phyloP scores from a whole-genome alignment of 495 filamentous ascomycete genomes.

The Astrocystis sublimbata region DNA sequence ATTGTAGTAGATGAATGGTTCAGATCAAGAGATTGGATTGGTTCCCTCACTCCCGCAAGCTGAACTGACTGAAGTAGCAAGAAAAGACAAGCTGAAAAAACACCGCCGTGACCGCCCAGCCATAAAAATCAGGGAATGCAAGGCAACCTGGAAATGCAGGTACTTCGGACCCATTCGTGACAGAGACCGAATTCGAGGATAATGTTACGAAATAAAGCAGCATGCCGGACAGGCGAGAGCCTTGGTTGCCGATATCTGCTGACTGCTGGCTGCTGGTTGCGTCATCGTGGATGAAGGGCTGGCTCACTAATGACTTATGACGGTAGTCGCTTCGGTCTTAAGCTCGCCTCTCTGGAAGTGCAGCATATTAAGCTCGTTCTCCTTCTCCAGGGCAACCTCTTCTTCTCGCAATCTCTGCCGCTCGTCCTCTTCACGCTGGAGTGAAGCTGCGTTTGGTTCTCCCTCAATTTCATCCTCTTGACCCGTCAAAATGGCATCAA shows the following conservation, averaged over 20 bases:
- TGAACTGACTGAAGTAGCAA: not conserved
- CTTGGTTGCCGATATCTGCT: not conserved
- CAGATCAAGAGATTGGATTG: too few relatives aligned
- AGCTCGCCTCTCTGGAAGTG: slow-evolving; percentile 31
- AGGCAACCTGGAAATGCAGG: slow-evolving; percentile 19
- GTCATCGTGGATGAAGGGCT: not conserved
- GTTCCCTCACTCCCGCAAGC: slow-evolving; percentile 4
- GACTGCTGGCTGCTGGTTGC: not conserved
- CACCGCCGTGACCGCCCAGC: not conserved
- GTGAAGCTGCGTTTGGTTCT: slow-evolving; percentile 44
- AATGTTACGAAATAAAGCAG: slow-evolving; percentile 7
- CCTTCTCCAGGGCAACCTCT: slow-evolving; percentile 32
- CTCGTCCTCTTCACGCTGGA: slow-evolving; percentile 45
- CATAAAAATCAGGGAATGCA: slow-evolving; percentile 7
- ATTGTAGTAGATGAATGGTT: too few relatives aligned
- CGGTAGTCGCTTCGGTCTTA: slow-evolving; percentile 18
- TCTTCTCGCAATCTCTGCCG: slow-evolving; percentile 30
- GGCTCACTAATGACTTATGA: slow-evolving; percentile 16
- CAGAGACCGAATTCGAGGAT: not conserved
- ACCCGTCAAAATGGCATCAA: slow-evolving; percentile 26
- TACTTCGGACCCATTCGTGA: not conserved
- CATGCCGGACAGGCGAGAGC: not conserved
- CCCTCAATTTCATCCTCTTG: slow-evolving; percentile 42
- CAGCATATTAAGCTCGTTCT: slow-evolving; percentile 39
- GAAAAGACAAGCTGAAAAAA: not conserved